Conservation (phyloP, 768 basidiomycete species). For the Trichaptum fuscoviolaceum region DNA sequence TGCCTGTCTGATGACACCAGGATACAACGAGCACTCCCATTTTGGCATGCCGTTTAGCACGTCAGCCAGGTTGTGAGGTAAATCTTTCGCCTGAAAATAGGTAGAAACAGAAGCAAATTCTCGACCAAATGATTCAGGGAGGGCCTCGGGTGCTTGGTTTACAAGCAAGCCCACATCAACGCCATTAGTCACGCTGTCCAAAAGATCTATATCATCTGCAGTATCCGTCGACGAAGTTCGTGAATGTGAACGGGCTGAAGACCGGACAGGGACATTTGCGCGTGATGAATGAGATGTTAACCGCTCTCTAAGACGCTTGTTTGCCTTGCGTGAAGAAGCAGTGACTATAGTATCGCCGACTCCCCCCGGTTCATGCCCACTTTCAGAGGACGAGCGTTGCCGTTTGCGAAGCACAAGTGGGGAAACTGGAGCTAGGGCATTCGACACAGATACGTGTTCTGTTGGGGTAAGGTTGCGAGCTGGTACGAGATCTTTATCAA, state of each 20-base stretch:
- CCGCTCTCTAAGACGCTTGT: neutral
- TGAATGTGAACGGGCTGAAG: neutral
- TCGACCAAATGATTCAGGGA: neutral
- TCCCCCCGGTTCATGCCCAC: neutral
- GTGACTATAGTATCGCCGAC: neutral
- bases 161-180: neutral
- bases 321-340: neutral
- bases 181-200: neutral
- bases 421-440: neutral
- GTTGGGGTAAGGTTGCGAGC: no score
- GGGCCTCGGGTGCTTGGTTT: neutral
- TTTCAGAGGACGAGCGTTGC: neutral
- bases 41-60: constrained; percentile 49
- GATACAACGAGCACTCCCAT: constrained; percentile 28
- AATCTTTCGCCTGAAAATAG: constrained; percentile 33
- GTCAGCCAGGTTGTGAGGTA: constrained; percentile 64
- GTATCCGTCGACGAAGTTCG: neutral
- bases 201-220: neutral
- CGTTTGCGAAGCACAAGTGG: neutral
- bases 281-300: neutral
- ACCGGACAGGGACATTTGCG: neutral
- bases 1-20: constrained; percentile 42
- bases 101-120: constrained; percentile 1
- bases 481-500: no score
- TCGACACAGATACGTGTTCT: no score